Base-by-base conservation (phyloP, 495 filamentous ascomycete genomes). In the Lepraria neglecta region DNA sequence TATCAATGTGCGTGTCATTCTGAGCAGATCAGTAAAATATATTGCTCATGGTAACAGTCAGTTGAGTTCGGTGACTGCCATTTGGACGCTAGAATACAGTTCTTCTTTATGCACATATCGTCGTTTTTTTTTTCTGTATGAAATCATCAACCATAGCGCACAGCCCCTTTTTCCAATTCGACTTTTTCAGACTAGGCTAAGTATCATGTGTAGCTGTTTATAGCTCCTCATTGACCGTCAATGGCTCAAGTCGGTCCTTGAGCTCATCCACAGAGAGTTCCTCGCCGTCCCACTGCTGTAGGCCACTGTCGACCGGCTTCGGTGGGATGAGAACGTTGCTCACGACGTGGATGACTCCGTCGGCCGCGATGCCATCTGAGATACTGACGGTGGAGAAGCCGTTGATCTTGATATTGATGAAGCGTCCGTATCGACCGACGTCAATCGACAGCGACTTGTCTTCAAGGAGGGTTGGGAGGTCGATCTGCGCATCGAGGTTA, bases 341-440 rank as follows among this genome's bases (percentile, higher is more conserved):
- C 9, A 92, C 73, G 45, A 90, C 83, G 63, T 95, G 91, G 35
- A 92, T 75, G 35, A 89, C 87, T 42, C 91, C 91, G 73, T 95
- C 86, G 33, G 70, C 75, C 1, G 84, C 86, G 47, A 90, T 67
- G 10, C 80, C 85, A 72, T 95, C 89, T 68, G 82, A 72, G 21
- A 87, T 70, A 3, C 74, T 72, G 4, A 92, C 84, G 7, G 64
- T 70, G 6, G 73, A 72, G 57, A 81, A 84, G 19, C 83, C 88
- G 71, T 95, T 92, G 62, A 94, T 76, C 73, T 79, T 80, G 42
- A 95, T 86, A 12, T 61, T 76, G 54, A 87, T 78, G 57, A 83
- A 83, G 21, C 83, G 77, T 33, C 77, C 82, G 65, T 77, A 86
- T 43, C 79, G 75, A n/a, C 74, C 74, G 62, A 95, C 76, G 70